Evolutionary conservation across 495 filamentous ascomycete genomes (phyloP).

Genomic region (Penicillium nucicola): DNA sequence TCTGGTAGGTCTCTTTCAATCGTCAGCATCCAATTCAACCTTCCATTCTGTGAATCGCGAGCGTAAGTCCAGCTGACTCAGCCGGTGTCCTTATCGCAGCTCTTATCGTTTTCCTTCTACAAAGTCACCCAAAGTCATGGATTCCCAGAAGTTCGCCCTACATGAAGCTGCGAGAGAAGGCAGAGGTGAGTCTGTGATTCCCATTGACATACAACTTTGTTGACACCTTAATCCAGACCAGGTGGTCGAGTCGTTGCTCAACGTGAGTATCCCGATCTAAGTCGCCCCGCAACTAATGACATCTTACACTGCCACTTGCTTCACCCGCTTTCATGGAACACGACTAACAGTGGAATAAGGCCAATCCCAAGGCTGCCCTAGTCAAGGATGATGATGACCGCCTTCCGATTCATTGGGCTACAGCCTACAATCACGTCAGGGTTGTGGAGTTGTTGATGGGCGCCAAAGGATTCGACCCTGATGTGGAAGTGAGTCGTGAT

Average conservation of each 20-base stretch:
- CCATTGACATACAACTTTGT: background rate
- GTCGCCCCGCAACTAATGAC: slow-evolving; percentile 30
- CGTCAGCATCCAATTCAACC: too few species aligned
- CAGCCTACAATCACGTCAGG: slow-evolving; percentile 73
- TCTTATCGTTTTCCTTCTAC: slow-evolving; percentile 19
- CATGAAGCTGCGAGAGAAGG: slow-evolving; percentile 90
- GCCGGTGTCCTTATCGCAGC: slow-evolving; percentile 28
- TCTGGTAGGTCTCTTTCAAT: too few species aligned
- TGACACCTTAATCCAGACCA: slow-evolving; percentile 40
- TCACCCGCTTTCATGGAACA: background rate
- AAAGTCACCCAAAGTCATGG: slow-evolving; percentile 27
- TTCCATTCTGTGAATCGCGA: too few species aligned
- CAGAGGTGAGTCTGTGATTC: slow-evolving; percentile 56
- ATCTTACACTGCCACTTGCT: background rate
- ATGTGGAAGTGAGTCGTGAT: slow-evolving; percentile 60
- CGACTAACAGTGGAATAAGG: slow-evolving; percentile 40
- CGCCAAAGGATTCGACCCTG: slow-evolving; percentile 75
- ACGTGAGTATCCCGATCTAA: slow-evolving; percentile 44
- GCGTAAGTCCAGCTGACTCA: slow-evolving; percentile 1
- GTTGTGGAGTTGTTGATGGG: slow-evolving; percentile 70
- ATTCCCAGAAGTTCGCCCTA: slow-evolving; percentile 63
- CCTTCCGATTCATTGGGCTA: slow-evolving; percentile 92
- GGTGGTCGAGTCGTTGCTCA: slow-evolving; percentile 73
- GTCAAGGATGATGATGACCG: slow-evolving; percentile 84
- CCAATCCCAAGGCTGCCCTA: slow-evolving; percentile 73